phyloP scores from a whole-genome alignment of 73 alveolate genomes.

The Stentor coeruleus region DNA sequence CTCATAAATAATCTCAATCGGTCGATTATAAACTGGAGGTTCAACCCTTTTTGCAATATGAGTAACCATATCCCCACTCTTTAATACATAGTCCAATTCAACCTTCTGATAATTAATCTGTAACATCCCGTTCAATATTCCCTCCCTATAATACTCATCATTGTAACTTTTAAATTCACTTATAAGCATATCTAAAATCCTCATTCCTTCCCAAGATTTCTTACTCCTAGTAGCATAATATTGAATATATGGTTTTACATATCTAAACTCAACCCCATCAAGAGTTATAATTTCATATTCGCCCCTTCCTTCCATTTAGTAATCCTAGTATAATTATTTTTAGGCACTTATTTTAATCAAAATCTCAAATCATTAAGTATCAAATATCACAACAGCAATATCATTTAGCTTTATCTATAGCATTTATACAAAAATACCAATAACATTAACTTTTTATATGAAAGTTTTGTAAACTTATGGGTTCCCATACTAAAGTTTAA shows the following conservation, averaged over 20 bases:
- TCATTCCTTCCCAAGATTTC: slow-evolving; percentile 79
- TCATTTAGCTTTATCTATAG: too few species aligned
- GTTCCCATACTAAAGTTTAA: too few species aligned
- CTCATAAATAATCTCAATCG: slow-evolving; percentile 68
- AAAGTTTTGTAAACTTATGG: too few species aligned
- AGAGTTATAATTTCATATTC: background rate
- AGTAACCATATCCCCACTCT: slow-evolving; percentile 71
- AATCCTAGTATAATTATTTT: background rate
- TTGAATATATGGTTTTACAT: slow-evolving; percentile 82
- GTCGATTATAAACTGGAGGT: slow-evolving; percentile 66
- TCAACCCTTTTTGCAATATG: slow-evolving; percentile 83
- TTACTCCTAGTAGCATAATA: slow-evolving; percentile 69
- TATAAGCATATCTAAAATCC: slow-evolving; percentile 57
- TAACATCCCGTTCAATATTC: slow-evolving; percentile 80
- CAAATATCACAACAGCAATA: too few species aligned
- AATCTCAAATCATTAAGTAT: too few species aligned
- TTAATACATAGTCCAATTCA: slow-evolving; percentile 49
- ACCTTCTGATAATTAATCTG: slow-evolving; percentile 70
- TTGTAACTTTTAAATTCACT: slow-evolving; percentile 78
- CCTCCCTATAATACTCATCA: slow-evolving; percentile 72
- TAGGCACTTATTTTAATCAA: background rate
- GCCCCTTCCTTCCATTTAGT: too few species aligned
- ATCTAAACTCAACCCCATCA: slow-evolving; percentile 36
- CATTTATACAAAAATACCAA: too few species aligned
- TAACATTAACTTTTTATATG: too few species aligned